phyloP scores from a whole-genome alignment of 2,329 filamentous ascomycete genomes.

The Capronia americana region DNA sequence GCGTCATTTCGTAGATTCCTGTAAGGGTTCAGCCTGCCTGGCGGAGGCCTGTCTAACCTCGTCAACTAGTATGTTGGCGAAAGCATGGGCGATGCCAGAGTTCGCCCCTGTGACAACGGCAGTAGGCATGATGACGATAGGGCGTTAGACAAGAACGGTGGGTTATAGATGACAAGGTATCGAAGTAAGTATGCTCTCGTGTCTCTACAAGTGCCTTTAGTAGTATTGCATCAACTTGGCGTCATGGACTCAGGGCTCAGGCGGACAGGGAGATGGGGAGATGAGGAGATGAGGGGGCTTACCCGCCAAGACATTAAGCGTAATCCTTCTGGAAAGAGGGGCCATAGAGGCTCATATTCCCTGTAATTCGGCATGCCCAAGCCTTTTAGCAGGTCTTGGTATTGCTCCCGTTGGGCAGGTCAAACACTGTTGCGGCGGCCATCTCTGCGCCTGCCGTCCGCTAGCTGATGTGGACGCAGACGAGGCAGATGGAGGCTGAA shows the following conservation, averaged over 20 bases:
- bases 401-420: neutral
- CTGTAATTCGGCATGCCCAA: neutral
- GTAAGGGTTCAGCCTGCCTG: conserved; percentile 1
- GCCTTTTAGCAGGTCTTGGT: conserved; percentile 13
- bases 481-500: conserved; percentile 1
- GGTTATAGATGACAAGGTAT: neutral
- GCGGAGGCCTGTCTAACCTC: conserved; percentile 33
- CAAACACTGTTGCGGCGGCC: conserved; percentile 1
- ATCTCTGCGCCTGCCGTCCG: conserved; percentile 2
- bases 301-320: neutral
- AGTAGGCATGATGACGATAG: conserved; percentile 43
- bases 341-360: neutral
- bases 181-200: neutral
- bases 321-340: neutral
- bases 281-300: neutral
- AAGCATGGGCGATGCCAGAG: conserved; percentile 50
- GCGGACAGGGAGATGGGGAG: neutral
- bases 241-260: neutral
- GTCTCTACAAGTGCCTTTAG: too few relatives aligned
- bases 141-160: neutral
- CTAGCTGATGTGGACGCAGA: conserved; percentile 8
- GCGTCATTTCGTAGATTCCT: conserved; percentile 22
- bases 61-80: conserved; percentile 39
- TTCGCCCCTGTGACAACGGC: conserved; percentile 52
- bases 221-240: neutral